Conservation (phyloP, 208 protist genomes). For the Leishmania lainsoni region DNA sequence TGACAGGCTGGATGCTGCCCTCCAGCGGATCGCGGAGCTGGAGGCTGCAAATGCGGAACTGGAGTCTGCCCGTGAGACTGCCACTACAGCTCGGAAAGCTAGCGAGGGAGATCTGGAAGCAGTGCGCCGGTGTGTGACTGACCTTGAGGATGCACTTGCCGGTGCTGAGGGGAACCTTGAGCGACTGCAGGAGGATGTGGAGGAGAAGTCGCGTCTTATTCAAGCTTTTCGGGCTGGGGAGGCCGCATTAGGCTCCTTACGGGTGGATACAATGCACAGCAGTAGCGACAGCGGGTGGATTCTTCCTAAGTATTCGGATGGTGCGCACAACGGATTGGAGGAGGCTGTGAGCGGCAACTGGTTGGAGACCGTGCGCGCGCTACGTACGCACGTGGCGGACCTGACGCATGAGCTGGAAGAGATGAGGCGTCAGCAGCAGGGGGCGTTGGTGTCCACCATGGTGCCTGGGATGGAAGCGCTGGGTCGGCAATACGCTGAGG, state of each 20-base stretch:
- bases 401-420: conserved; percentile 13
- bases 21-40: conserved; percentile 22
- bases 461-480: conserved; percentile 41
- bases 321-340: neutral
- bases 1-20: conserved; percentile 16
- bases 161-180: conserved; percentile 24
- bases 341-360: neutral
- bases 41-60: conserved; percentile 14
- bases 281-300: neutral
- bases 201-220: conserved; percentile 25
- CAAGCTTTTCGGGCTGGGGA: conserved; percentile 28
- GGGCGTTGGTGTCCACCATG: neutral
- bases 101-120: neutral
- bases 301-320: neutral
- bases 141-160: conserved; percentile 26
- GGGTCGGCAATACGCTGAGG: conserved; percentile 34
- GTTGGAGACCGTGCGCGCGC: neutral
- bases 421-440: neutral
- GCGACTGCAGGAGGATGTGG: conserved; percentile 26
- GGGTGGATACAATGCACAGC: conserved; percentile 4
- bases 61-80: conserved; percentile 6
- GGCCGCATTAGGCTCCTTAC: conserved; percentile 20
- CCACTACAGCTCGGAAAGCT: neutral
- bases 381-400: conserved; percentile 15
- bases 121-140: conserved; percentile 6